A percentile compares a stretch with the other conserved stretches of the same genome.
These are phyloP conservation scores for Neoboletus brunneissimus DNA, from an alignment of 768 basidiomycete species.

Conservation along the genomic window DNA sequence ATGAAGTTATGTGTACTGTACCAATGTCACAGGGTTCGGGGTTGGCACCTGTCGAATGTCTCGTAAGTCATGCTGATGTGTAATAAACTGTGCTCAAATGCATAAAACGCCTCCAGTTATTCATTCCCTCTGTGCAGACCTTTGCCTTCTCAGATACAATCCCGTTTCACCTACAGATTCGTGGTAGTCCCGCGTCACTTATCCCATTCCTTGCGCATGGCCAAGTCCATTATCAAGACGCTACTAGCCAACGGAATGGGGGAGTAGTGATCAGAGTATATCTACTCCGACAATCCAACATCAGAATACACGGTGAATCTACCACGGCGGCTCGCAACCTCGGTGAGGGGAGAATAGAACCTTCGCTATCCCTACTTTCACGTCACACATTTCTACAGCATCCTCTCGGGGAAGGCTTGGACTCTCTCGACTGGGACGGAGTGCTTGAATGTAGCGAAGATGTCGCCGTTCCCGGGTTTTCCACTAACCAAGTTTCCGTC, in stretches of 20 bases:
- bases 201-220: conserved; percentile 40
- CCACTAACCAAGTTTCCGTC: conserved; percentile 42
- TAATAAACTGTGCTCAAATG: not conserved
- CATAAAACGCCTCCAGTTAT: conserved; percentile 40
- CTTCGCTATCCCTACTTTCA: conserved; percentile 39
- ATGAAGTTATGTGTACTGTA: conserved; percentile 46
- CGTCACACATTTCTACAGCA: conserved; percentile 1
- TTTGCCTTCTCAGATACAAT: conserved; percentile 56
- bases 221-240: not conserved
- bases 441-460: conserved; percentile 41
- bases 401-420: conserved; percentile 29
- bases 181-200: conserved; percentile 45
- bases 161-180: conserved; percentile 64
- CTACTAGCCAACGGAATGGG: conserved; percentile 2
- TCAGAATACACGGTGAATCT: conserved; percentile 31
- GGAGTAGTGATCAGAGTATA: conserved; percentile 43
- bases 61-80: conserved; percentile 40
- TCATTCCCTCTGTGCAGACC: conserved; percentile 54
- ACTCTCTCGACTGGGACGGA: conserved; percentile 62
- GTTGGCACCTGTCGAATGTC: conserved; percentile 43
- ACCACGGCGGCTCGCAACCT: conserved; percentile 26
- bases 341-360: conserved; percentile 48
- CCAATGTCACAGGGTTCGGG: conserved; percentile 34
- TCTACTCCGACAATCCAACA: conserved; percentile 48
- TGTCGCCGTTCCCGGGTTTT: conserved; percentile 46